These are phyloP conservation scores for Trichoderma reesei DNA, from an alignment of 495 filamentous ascomycete genomes.

Conservation along the genomic window DNA sequence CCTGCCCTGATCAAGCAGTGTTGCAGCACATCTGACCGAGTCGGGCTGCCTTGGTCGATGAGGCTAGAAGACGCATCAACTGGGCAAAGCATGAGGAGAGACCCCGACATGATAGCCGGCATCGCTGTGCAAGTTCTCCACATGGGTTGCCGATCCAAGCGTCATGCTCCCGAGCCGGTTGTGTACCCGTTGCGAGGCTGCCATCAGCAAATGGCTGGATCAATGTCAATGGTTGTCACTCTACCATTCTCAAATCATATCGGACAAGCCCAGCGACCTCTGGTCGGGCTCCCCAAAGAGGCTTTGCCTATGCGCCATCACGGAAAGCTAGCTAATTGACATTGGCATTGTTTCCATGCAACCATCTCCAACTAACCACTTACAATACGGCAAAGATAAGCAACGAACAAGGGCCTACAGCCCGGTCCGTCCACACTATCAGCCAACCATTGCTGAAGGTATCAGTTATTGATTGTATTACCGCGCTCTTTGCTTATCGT, in stretches of 20 bases:
- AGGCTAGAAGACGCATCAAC: not conserved
- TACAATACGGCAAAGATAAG: constrained; percentile 1
- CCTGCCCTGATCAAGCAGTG: not conserved
- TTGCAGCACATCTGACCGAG: not conserved
- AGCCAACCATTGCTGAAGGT: not conserved
- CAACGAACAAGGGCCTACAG: not conserved
- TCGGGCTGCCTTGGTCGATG: not conserved
- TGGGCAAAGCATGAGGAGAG: not conserved
- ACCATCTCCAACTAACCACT: not conserved
- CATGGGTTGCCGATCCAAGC: not conserved
- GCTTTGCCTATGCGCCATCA: too few relatives aligned
- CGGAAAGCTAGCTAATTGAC: not conserved
- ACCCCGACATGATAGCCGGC: not conserved
- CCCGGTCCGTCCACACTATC: not conserved
- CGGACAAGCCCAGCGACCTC: too few relatives aligned
- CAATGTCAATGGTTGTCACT: not conserved
- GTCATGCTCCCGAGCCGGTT: not conserved
- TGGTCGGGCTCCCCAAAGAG: too few relatives aligned
- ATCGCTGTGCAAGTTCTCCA: not conserved
- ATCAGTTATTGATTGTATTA: not conserved
- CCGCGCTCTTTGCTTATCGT: not conserved
- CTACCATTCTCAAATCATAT: not conserved
- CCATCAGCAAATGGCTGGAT: not conserved
- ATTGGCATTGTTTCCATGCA: not conserved
- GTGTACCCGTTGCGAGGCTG: not conserved